Conservation (phyloP, 2,329 filamentous ascomycete species). For the Colletotrichum sp. region DNA sequence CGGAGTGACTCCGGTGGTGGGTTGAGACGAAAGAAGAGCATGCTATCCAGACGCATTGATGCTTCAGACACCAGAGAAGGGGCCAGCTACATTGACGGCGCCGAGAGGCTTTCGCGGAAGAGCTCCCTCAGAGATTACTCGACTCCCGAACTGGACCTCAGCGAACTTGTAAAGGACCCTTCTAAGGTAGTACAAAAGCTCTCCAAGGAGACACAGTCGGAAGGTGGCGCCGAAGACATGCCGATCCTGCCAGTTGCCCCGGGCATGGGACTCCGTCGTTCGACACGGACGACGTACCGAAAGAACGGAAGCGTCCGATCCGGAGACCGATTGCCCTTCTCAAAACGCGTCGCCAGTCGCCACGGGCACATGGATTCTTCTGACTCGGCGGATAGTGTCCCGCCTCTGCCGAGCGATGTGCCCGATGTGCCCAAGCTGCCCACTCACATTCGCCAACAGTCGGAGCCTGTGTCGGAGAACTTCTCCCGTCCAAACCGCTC, state of each 20-base stretch:
- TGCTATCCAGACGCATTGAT: conserved; percentile 92
- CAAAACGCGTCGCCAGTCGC: conserved; percentile 71
- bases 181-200: conserved; percentile 73
- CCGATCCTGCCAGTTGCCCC: conserved; percentile 83
- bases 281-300: conserved; percentile 89
- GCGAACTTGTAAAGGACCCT: conserved; percentile 83
- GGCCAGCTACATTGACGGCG: conserved; percentile 80
- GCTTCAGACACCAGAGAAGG: conserved; percentile 63
- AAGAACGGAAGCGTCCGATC: conserved; percentile 83
- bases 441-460: conserved; percentile 67
- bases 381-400: conserved; percentile 40
- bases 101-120: conserved; percentile 78
- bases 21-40: conserved; percentile 88
- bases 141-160: conserved; percentile 70
- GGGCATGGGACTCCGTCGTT: conserved; percentile 82
- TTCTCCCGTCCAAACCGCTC: conserved; percentile 64
- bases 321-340: conserved; percentile 76
- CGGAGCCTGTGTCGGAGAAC: conserved; percentile 70
- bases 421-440: conserved; percentile 56
- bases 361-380: conserved; percentile 55
- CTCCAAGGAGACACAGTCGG: conserved; percentile 58
- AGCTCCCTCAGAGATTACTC: conserved; percentile 64
- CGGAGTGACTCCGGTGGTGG: conserved; percentile 62
- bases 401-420: conserved; percentile 44
- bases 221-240: conserved; percentile 69